Evolutionary conservation across 805 yeast species (phyloP).

Genomic region (Maudiozyma serrabonitensis): DNA sequence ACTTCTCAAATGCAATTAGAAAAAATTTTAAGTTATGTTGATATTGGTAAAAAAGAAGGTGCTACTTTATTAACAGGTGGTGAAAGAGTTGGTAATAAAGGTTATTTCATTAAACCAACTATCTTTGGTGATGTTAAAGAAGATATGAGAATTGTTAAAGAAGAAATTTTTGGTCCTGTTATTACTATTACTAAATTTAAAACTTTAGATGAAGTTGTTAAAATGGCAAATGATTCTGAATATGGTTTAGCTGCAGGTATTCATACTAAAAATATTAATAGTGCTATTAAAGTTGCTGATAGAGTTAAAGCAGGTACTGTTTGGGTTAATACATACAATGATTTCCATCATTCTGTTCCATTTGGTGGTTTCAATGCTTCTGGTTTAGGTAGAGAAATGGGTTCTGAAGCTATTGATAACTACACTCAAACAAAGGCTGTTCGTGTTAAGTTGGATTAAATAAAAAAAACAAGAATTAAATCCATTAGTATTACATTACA

Average conservation of each 20-base stretch:
- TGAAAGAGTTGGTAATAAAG: constrained; percentile 58
- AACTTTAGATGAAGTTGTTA: constrained; percentile 64
- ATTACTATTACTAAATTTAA: constrained; percentile 65
- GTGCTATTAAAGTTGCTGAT: constrained; percentile 57
- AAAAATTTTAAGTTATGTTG: constrained; percentile 54
- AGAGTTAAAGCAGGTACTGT: constrained; percentile 69
- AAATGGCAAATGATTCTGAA: constrained; percentile 63
- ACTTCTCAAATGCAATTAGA: constrained; percentile 58
- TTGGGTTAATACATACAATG: constrained; percentile 80
- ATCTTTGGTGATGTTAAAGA: constrained; percentile 73
- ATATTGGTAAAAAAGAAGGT: constrained; percentile 56
- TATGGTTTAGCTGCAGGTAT: constrained; percentile 86
- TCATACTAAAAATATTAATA: constrained; percentile 61
- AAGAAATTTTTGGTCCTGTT: constrained; percentile 90
- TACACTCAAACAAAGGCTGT: constrained; percentile 82
- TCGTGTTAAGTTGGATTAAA: constrained; percentile 11
- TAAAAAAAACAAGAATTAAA: too few relatives aligned
- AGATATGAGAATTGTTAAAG: constrained; percentile 66
- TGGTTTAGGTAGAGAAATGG: constrained; percentile 89
- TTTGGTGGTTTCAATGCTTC: constrained; percentile 86
- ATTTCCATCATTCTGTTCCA: constrained; percentile 77
- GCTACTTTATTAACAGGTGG: constrained; percentile 77
- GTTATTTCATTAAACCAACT: constrained; percentile 72
- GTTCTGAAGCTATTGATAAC: constrained; percentile 72
- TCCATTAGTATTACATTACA: too few relatives aligned